Conservation (phyloP, 495 filamentous ascomycete species). For the Penicillium verhagenii region DNA sequence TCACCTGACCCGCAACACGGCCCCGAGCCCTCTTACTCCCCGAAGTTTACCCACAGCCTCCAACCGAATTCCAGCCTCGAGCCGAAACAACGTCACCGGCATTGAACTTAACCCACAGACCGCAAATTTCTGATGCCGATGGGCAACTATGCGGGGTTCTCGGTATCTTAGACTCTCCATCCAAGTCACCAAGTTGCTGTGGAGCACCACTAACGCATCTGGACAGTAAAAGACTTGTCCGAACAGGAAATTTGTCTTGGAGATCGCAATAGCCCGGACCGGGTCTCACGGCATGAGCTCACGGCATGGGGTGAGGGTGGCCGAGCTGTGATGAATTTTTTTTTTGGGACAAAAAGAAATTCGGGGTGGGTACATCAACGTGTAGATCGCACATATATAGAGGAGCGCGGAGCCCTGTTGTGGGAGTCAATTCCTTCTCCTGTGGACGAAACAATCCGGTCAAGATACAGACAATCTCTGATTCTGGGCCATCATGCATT, state of each 20-base stretch:
- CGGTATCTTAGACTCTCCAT: background rate
- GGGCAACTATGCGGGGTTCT: background rate
- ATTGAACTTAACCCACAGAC: background rate
- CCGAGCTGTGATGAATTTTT: background rate
- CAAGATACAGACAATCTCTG: background rate
- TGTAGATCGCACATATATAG: background rate
- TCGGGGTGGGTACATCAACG: too few species aligned
- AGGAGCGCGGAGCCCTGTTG: background rate
- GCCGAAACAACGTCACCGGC: background rate
- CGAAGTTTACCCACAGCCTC: slow-evolving; percentile 10
- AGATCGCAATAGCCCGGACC: background rate
- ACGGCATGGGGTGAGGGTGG: background rate
- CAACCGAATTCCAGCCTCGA: background rate
- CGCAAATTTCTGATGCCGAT: background rate
- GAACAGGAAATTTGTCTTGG: background rate
- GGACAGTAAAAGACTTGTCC: background rate
- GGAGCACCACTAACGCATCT: background rate
- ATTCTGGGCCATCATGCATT: background rate
- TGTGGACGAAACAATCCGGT: background rate
- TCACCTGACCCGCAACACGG: background rate
- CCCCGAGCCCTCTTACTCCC: too few species aligned
- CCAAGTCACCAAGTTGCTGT: background rate
- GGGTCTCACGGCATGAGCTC: background rate
- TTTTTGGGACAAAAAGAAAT: background rate
- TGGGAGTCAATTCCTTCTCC: too few species aligned